Base-by-base conservation (phyloP, 179 eudicot species). In the Spinacia oleracea region DNA sequence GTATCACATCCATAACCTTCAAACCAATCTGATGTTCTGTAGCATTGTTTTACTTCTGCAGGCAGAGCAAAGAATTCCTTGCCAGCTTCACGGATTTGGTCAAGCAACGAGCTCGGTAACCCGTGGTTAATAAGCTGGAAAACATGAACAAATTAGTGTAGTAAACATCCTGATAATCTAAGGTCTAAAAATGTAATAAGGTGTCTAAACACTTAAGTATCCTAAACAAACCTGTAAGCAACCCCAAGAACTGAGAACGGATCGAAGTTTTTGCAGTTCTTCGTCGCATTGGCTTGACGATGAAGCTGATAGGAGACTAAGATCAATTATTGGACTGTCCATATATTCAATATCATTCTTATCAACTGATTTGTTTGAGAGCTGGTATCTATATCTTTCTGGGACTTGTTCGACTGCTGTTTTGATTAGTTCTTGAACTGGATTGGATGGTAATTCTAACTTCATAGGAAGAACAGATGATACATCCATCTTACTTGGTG, bases 1-100 rank as follows among this genome's bases (percentile, higher is more conserved):
- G 70, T 58, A 68, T 82, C 84, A 63, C 53, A 66, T 46, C 84
- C 84, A 73, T 82, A 82, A 42, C 84, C 84, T 59, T 82, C 81
- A 38, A 72, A 50, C 16, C 51, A 59, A 18, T 65, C 74, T 5
- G 50, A 11, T 4, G 65, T 68, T 32, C 75, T 67, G 25, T 62
- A 45, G 56, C 35, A 53, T 23, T 29, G 42, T 45, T 78, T 78
- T 55, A 38, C 65, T 42, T 78, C 80, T 68, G 27, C 8, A 56
- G 65, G 75, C 34, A 69, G 29, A 10, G 29, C 68, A 58, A 73
- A 79, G 67, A 79, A 79, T 20, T 73, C 66, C 64, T 51, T 79
- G 53, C 72, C 73, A 35, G 63, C 15, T 38, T 45, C 72, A 10
- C 72, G 64, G 10, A 79, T 58, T 35, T 50, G 18, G 32, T 79